Conservation (phyloP, 805 yeast genomes). For the Cyberlindnera meyerae region DNA sequence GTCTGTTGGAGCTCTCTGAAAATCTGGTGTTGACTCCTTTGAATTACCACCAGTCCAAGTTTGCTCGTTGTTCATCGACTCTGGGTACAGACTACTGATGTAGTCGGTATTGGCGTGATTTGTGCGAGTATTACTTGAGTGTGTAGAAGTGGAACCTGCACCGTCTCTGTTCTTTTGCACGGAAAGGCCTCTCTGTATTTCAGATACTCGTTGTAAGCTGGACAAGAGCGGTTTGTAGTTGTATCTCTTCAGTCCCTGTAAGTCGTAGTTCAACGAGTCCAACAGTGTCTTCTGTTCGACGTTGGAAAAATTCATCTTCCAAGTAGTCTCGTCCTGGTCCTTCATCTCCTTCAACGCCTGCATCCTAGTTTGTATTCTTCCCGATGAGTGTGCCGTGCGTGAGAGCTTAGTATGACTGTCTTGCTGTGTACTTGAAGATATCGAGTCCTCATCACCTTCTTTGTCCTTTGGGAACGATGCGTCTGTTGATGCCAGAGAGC, state of each 20-base stretch:
- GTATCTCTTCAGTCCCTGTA: slow-evolving; percentile 17
- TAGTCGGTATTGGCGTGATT: no score
- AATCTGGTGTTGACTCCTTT: background rate
- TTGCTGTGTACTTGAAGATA: background rate
- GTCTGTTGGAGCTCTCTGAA: background rate
- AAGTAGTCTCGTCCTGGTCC: slow-evolving; percentile 7
- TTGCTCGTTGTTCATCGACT: no score
- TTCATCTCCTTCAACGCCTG: slow-evolving; percentile 16
- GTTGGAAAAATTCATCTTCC: slow-evolving; percentile 10
- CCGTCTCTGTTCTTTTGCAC: background rate
- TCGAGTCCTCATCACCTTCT: slow-evolving; percentile 1
- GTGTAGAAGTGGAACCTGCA: no score
- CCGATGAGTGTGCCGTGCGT: slow-evolving; percentile 7
- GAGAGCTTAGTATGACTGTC: background rate
- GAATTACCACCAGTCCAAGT: no score
- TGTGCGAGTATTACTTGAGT: no score
- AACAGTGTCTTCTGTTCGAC: slow-evolving; percentile 21
- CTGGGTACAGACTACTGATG: no score
- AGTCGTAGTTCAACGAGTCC: slow-evolving; percentile 21
- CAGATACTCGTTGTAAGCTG: slow-evolving; percentile 9
- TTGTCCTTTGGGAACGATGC: slow-evolving; percentile 2
- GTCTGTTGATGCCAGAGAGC: slow-evolving; percentile 3
- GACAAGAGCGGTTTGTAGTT: slow-evolving; percentile 17
- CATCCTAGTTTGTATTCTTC: slow-evolving; percentile 24
- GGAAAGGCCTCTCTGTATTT: background rate